Percentiles rank a stretch among this genome's conserved stretches.
Conservation (phyloP, 306 rosid genomes). For the Lathyrus aphaca region DNA sequence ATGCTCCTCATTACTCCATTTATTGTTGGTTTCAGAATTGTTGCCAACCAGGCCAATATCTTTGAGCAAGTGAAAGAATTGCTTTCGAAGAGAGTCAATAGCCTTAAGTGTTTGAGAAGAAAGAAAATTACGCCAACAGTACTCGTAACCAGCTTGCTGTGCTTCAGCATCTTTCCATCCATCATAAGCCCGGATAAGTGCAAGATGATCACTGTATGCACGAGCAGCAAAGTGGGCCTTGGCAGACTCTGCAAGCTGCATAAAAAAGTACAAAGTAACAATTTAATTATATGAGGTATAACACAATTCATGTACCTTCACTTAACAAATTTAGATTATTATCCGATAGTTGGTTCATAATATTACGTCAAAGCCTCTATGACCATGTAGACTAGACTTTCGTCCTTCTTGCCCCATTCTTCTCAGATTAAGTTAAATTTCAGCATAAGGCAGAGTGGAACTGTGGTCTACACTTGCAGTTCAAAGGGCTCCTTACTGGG, state of each 20-base stretch:
- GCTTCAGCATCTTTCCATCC: slow-evolving; percentile 94
- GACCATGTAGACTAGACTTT: slow-evolving; percentile 10
- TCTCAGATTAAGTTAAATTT: slow-evolving; percentile 12
- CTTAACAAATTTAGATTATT: slow-evolving; percentile 10
- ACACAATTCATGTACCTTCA: slow-evolving; percentile 7
- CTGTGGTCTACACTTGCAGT: not conserved
- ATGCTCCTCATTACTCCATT: slow-evolving; percentile 70
- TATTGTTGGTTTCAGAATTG: slow-evolving; percentile 55
- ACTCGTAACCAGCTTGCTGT: slow-evolving; percentile 74
- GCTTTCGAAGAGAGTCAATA: slow-evolving; percentile 85
- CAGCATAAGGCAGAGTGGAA: slow-evolving; percentile 1
- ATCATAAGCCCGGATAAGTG: slow-evolving; percentile 82
- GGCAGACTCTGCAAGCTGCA: slow-evolving; percentile 94
- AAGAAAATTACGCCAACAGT: slow-evolving; percentile 94
- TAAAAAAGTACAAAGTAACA: slow-evolving; percentile 38
- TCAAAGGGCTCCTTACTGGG: not conserved
- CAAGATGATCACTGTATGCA: slow-evolving; percentile 88
- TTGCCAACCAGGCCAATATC: slow-evolving; percentile 80
- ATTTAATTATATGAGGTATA: slow-evolving; percentile 19
- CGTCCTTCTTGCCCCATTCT: slow-evolving; percentile 9
- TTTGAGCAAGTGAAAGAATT: slow-evolving; percentile 77
- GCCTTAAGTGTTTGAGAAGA: slow-evolving; percentile 86
- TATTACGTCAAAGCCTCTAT: not conserved
- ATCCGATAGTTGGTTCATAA: not conserved
- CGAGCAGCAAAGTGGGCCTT: slow-evolving; percentile 74